Evolutionary conservation across 495 filamentous ascomycete species (phyloP).

Genomic region (Massariosphaeria phaeospora): DNA sequence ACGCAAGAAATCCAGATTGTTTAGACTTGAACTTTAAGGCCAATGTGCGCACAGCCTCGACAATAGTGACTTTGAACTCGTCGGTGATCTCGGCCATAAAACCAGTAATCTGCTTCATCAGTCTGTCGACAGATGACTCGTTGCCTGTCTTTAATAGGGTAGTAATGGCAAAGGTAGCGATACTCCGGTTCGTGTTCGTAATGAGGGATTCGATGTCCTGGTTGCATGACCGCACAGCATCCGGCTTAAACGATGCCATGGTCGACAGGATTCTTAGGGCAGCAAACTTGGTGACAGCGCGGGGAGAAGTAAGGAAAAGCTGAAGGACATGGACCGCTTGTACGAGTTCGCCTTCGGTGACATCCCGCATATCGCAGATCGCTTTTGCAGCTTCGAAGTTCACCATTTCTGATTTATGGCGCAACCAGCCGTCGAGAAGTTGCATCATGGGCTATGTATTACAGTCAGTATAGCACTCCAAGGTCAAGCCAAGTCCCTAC

Average conservation of each 20-base stretch:
- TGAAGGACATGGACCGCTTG: slow-evolving; percentile 94
- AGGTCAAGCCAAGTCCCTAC: slow-evolving; percentile 30
- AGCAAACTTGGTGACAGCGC: slow-evolving; percentile 92
- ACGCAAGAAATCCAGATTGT: slow-evolving; percentile 94
- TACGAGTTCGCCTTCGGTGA: slow-evolving; percentile 83
- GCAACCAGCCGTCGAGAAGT: slow-evolving; percentile 34
- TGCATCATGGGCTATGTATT: slow-evolving; percentile 31
- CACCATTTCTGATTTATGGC: slow-evolving; percentile 99
- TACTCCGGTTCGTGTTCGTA: slow-evolving; percentile 92
- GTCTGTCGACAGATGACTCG: slow-evolving; percentile 88
- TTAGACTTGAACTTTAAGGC: slow-evolving; percentile 98
- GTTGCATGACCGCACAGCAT: slow-evolving; percentile 88
- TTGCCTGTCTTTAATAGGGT: slow-evolving; percentile 97
- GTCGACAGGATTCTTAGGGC: slow-evolving; percentile 95
- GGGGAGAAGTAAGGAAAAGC: slow-evolving; percentile 90
- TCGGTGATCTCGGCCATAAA: slow-evolving; percentile 49
- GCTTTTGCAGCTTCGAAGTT: slow-evolving; percentile 99
- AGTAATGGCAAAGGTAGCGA: slow-evolving; percentile 97
- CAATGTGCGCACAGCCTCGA: slow-evolving; percentile 92
- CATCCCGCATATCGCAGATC: slow-evolving; percentile 89
- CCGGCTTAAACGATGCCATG: slow-evolving; percentile 91
- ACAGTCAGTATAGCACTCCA: slow-evolving; percentile 6
- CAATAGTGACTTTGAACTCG: slow-evolving; percentile 99
- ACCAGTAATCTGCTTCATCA: slow-evolving; percentile 81
- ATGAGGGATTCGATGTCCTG: slow-evolving; percentile 95